phyloP scores from a whole-genome alignment of 2,329 filamentous ascomycete genomes.

The Aureobasidium mangrovei region DNA sequence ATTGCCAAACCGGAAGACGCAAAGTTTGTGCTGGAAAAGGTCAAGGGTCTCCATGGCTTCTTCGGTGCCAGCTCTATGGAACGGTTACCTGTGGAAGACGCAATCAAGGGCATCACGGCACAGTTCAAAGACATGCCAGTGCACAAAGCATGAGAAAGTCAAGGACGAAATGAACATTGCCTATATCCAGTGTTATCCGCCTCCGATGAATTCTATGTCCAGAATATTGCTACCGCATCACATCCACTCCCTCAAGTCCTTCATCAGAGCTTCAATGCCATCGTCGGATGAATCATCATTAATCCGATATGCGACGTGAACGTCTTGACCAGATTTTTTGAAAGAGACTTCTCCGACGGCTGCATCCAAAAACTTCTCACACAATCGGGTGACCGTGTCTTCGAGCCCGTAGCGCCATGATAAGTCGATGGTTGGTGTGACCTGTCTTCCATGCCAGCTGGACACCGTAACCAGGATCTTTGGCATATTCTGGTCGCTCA shows the following conservation, averaged over 20 bases:
- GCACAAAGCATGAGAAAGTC: neutral
- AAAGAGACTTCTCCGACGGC: neutral
- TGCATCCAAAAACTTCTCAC: neutral
- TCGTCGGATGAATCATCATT: neutral
- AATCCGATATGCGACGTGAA: neutral
- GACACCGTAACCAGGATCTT: neutral
- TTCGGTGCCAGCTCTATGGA: slow-evolving; percentile 65
- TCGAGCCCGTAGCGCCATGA: neutral
- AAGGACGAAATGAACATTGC: no score
- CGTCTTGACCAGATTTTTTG: neutral
- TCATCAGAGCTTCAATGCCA: neutral
- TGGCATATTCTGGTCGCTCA: neutral
- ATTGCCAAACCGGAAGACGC: slow-evolving; percentile 58
- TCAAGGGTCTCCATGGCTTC: slow-evolving; percentile 60
- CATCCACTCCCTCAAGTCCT: neutral
- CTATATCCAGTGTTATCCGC: no score
- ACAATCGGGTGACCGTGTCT: neutral
- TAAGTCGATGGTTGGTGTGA: neutral
- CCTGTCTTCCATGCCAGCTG: neutral
- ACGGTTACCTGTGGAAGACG: slow-evolving; percentile 56
- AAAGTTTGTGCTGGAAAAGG: slow-evolving; percentile 51
- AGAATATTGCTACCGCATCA: neutral
- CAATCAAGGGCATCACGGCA: slow-evolving; percentile 51
- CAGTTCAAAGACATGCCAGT: slow-evolving; percentile 39
- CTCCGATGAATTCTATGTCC: no score